phyloP scores from a whole-genome alignment of 1,284 basidiomycete species.

The Austroboletus novae-zelandiae region DNA sequence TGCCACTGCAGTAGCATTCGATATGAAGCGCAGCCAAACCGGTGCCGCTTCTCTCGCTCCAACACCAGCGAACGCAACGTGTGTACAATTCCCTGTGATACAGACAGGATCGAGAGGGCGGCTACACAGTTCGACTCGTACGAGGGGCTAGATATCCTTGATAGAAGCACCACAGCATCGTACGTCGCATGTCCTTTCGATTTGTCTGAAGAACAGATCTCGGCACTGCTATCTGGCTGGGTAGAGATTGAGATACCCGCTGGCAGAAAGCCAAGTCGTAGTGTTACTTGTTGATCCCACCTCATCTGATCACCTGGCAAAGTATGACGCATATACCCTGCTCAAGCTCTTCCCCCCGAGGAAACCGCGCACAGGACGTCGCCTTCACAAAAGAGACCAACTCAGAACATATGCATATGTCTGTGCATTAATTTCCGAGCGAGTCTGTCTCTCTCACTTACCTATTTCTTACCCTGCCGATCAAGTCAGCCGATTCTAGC shows the following conservation, averaged over 20 bases:
- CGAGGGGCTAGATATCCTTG: neutral
- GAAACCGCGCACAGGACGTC: neutral
- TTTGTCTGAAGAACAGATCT: neutral
- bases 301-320: too few species aligned
- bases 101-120: slow-evolving; percentile 7
- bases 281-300: neutral
- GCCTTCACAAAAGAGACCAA: too few species aligned
- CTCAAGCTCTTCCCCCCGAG: neutral
- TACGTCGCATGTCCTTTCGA: slow-evolving; percentile 2
- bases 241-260: neutral
- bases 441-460: neutral
- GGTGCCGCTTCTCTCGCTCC: slow-evolving; percentile 24
- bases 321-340: too few species aligned
- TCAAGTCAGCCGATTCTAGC: slow-evolving; percentile 1
- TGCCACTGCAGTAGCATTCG: neutral
- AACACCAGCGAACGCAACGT: slow-evolving; percentile 9
- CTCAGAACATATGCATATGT: neutral
- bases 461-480: neutral
- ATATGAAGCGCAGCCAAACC: slow-evolving; percentile 14
- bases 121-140: slow-evolving; percentile 11
- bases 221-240: slow-evolving; percentile 8
- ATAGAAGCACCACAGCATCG: slow-evolving; percentile 15
- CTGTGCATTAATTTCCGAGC: slow-evolving; percentile 14
- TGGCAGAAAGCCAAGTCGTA: too few species aligned
- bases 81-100: slow-evolving; percentile 10